Percentiles rank a stretch among this genome's conserved stretches.
Evolutionary conservation across 2,329 filamentous ascomycete genomes (phyloP).

Genomic region (Colletotrichum sp.): DNA sequence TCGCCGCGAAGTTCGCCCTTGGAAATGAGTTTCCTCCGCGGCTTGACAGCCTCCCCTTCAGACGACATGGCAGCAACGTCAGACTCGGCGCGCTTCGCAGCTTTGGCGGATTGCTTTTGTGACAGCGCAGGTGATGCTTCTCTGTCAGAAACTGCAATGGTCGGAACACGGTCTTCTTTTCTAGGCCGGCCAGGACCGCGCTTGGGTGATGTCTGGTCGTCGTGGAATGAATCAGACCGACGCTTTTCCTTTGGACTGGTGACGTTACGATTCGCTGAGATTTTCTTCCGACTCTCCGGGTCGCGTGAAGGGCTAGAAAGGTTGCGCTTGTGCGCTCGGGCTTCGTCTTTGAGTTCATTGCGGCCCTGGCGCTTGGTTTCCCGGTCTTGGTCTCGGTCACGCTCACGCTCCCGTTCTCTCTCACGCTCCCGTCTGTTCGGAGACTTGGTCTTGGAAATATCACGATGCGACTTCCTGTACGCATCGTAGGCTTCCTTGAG

Average conservation of each 20-base stretch:
- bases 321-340: slow-evolving; percentile 48
- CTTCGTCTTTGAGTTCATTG: slow-evolving; percentile 50
- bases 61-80: slow-evolving; percentile 59
- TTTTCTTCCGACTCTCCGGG: slow-evolving; percentile 48
- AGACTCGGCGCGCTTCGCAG: slow-evolving; percentile 55
- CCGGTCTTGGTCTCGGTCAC: slow-evolving; percentile 42
- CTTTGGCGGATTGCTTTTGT: slow-evolving; percentile 52
- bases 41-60: slow-evolving; percentile 63
- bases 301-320: slow-evolving; percentile 55
- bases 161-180: slow-evolving; percentile 58
- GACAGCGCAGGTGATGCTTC: slow-evolving; percentile 55
- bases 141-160: slow-evolving; percentile 54
- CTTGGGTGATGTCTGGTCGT: slow-evolving; percentile 54
- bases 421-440: slow-evolving; percentile 49
- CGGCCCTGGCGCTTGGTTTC: slow-evolving; percentile 48
- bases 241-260: slow-evolving; percentile 56
- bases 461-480: slow-evolving; percentile 59
- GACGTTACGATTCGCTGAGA: slow-evolving; percentile 34
- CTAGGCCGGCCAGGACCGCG: slow-evolving; percentile 57
- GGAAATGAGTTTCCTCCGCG: slow-evolving; percentile 67
- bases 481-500: slow-evolving; percentile 78
- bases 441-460: slow-evolving; percentile 53
- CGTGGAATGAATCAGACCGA: slow-evolving; percentile 47
- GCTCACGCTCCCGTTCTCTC: slow-evolving; percentile 31
- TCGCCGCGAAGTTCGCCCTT: slow-evolving; percentile 66